Conservation (phyloP, 1,284 basidiomycete genomes). For the Xerocomus cyaneibrunnescens region DNA sequence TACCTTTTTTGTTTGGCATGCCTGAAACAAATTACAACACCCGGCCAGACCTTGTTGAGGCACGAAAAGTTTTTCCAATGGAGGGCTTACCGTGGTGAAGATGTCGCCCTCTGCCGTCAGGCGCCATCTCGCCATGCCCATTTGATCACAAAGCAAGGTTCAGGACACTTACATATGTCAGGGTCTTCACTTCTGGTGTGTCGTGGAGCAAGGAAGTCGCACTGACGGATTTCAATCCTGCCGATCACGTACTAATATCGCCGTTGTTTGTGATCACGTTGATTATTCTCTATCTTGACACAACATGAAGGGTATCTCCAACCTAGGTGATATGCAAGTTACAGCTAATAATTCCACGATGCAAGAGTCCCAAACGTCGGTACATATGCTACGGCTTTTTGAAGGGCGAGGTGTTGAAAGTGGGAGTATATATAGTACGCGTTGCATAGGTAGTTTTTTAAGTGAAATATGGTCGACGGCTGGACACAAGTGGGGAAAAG, state of each 20-base stretch:
- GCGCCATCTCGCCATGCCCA: neutral
- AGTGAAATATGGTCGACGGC: constrained; percentile 20
- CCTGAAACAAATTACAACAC: constrained; percentile 8
- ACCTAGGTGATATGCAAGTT: constrained; percentile 25
- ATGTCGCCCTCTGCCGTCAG: neutral
- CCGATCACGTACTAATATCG: constrained; percentile 19
- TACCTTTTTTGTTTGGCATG: constrained; percentile 5
- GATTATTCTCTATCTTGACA: neutral
- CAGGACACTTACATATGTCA: neutral
- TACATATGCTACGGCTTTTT: constrained; percentile 5
- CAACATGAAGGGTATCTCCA: constrained; percentile 25
- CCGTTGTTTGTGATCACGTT: neutral
- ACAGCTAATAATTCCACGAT: constrained; percentile 20
- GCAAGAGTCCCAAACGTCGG: constrained; percentile 14
- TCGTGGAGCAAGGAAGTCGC: neutral
- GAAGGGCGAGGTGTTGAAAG: neutral
- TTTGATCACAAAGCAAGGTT: constrained; percentile 2
- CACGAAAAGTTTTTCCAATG: constrained; percentile 2
- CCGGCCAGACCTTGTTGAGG: neutral
- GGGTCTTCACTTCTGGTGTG: neutral
- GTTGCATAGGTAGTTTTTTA: constrained; percentile 4
- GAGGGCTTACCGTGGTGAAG: neutral
- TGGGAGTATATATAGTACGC: neutral
- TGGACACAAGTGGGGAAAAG: constrained; percentile 22
- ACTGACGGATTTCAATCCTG: too few relatives aligned